These are phyloP conservation scores for Exserohilum turcica DNA, from an alignment of 2,329 filamentous ascomycete genomes.

Conservation along the genomic window DNA sequence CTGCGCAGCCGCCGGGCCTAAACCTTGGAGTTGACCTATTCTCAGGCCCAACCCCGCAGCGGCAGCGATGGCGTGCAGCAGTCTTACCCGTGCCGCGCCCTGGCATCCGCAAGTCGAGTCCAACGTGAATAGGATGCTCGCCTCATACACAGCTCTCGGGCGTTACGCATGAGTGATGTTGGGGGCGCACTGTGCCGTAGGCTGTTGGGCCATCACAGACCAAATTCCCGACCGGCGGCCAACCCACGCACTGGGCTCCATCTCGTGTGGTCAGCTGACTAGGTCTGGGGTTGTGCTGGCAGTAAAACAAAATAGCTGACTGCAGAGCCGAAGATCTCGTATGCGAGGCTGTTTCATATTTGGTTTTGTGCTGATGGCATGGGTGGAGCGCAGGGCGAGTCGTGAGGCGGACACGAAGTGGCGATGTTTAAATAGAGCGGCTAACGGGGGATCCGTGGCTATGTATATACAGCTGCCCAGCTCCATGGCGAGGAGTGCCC, in stretches of 20 bases:
- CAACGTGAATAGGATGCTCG: not conserved
- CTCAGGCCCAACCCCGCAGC: conserved; percentile 14
- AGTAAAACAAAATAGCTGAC: conserved; percentile 1
- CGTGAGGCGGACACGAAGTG: conserved; percentile 8
- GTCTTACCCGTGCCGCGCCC: conserved; percentile 10
- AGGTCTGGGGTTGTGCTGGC: not conserved
- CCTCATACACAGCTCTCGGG: not conserved
- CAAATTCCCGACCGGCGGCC: not conserved
- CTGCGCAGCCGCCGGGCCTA: conserved; percentile 10
- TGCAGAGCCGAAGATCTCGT: conserved; percentile 4
- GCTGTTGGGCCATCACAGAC: not conserved
- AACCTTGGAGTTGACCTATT: conserved; percentile 8
- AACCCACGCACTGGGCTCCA: not conserved
- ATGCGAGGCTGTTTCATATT: conserved; percentile 20
- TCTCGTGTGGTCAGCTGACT: conserved; percentile 13
- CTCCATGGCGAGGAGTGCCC: conserved; percentile 4
- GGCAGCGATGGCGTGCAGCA: conserved; percentile 20
- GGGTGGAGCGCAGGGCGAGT: conserved; percentile 1
- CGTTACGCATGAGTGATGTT: conserved; percentile 16
- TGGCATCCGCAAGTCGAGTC: not conserved
- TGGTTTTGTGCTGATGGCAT: conserved; percentile 13
- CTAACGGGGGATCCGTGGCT: conserved; percentile 22
- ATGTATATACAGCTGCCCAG: conserved; percentile 17
- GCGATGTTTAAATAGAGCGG: conserved; percentile 3
- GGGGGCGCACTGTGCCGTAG: conserved; percentile 12